Conservation (phyloP, 441 rosid species). For the Pelargonium fulgidum region DNA sequence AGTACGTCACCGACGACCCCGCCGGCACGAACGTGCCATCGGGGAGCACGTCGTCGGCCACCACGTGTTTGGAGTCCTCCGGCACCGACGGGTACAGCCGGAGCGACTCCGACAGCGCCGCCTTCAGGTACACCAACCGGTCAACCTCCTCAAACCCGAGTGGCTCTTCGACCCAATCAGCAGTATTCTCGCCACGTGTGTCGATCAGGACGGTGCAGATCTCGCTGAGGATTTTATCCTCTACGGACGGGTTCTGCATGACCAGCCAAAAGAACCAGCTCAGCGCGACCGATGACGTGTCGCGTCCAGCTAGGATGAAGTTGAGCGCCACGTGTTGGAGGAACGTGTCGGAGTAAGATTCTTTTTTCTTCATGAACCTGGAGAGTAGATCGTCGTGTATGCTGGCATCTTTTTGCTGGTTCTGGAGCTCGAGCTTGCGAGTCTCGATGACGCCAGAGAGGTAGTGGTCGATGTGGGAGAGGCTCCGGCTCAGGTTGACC, state of each 20-base stretch:
- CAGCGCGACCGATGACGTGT: constrained; percentile 87
- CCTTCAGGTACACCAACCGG: constrained; percentile 64
- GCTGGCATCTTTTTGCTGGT: constrained; percentile 37
- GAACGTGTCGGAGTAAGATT: constrained; percentile 60
- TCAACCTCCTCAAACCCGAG: constrained; percentile 70
- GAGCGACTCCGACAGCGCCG: constrained; percentile 85
- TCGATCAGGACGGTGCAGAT: constrained; percentile 47
- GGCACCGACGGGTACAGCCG: constrained; percentile 93
- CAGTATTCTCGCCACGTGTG: constrained; percentile 62
- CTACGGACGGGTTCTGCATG: constrained; percentile 52
- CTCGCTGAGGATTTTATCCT: constrained; percentile 64
- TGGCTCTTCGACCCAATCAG: constrained; percentile 62
- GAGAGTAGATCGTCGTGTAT: constrained; percentile 77
- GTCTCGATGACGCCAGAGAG: constrained; percentile 54
- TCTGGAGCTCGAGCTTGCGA: constrained; percentile 63
- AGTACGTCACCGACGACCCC: constrained; percentile 87
- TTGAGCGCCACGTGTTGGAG: constrained; percentile 91
- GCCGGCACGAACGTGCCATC: constrained; percentile 94
- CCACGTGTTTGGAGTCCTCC: constrained; percentile 80
- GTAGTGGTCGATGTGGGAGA: constrained; percentile 56
- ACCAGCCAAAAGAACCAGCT: constrained; percentile 91
- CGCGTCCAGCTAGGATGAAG: constrained; percentile 95
- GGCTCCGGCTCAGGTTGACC: constrained; percentile 68
- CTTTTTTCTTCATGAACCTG: constrained; percentile 84
- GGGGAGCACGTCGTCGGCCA: constrained; percentile 71